Evolutionary conservation across 73 alveolate genomes (phyloP), one percentile per base, ranked within the genome.

Genomic region (Tetrahymena thermophila): DNA sequence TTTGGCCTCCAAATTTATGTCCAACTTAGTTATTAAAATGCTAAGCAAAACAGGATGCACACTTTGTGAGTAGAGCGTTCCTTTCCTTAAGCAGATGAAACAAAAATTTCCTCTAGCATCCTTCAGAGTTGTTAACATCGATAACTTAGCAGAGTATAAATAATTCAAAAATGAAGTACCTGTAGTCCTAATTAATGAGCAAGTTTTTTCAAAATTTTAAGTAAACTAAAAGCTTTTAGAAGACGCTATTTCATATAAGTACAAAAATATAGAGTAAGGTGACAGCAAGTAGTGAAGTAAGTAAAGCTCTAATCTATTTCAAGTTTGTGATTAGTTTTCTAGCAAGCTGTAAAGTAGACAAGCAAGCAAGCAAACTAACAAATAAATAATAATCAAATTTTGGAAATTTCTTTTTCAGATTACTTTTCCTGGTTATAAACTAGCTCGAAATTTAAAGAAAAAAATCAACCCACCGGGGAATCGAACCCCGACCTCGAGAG

Each of bases 401-500:
- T 71, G 37, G 89, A 71, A 71, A 71, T 19, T 71, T 71, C 89
- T 71, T 71, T 71, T n/a, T 71, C 38, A 28, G n/a, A n/a, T 28
- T 71, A 19, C 4, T 17, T n/a, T 31, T 71, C 23, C 37, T 23
- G 89, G 11, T 71, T 71, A 71, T 50, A 50, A 50, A 50, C 83
- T 50, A 28, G 89, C 42, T n/a, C 40, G 8, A 56, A 71, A 28
- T 71, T 31, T 25, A 71, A 71, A 57, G 35, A 84, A 94, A 94
- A 94, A 94, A 94, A 38, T 84, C 95, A 85, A 85, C 96, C 95
- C 95, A 85, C 95, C 95, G 94, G 93, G 95, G 95, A 94, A 94
- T 94, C 93, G 95, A 94, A 94, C 96, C 96, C 93, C 84, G 96
- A 94, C 50, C 71, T 85, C 94, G 42, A 94, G 95, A 85, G 96